These are phyloP conservation scores for Tolypocladium album DNA, from an alignment of 2,329 filamentous ascomycete species.

Conservation along the genomic window DNA sequence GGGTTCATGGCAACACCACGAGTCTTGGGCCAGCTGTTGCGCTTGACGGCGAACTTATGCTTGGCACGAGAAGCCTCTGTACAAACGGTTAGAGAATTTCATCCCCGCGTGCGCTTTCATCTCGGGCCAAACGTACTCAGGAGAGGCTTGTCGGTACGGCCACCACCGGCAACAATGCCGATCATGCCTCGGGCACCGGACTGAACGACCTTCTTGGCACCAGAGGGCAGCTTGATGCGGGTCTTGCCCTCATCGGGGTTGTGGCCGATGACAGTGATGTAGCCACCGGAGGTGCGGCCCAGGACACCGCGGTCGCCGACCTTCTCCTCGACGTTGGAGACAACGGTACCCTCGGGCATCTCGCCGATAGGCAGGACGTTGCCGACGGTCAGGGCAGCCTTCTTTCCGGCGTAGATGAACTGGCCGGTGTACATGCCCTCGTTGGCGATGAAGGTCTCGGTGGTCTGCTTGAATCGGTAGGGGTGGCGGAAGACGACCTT, in stretches of 20 bases:
- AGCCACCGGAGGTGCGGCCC: slow-evolving; percentile 97
- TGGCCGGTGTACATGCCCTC: slow-evolving; percentile 99
- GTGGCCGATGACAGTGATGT: slow-evolving; percentile 95
- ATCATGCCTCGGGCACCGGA: slow-evolving; percentile 95
- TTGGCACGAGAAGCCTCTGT: slow-evolving; percentile 97
- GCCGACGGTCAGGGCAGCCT: slow-evolving; percentile 90
- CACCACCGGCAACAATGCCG: slow-evolving; percentile 97
- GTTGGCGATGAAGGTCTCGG: slow-evolving; percentile 99
- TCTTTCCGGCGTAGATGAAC: slow-evolving; percentile 99
- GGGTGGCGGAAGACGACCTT: slow-evolving; percentile 95
- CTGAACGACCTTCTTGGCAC: slow-evolving; percentile 98
- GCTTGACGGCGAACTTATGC: slow-evolving; percentile 99
- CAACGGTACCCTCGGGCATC: slow-evolving; percentile 97
- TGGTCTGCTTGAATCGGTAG: slow-evolving; percentile 95
- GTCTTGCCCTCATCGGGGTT: slow-evolving; percentile 99
- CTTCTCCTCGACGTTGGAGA: slow-evolving; percentile 99
- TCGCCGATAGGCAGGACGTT: slow-evolving; percentile 92
- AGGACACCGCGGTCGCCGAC: slow-evolving; percentile 91
- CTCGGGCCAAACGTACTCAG: slow-evolving; percentile 54
- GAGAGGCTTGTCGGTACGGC: slow-evolving; percentile 98
- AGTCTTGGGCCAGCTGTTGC: slow-evolving; percentile 99
- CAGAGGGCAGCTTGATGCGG: slow-evolving; percentile 96
- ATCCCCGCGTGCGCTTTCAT: not conserved
- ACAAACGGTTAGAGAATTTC: not conserved
- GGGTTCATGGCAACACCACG: slow-evolving; percentile 99